Percentiles rank a stretch among this genome's conserved stretches.
These are phyloP conservation scores for Hypericum perforatum DNA, from an alignment of 345 rosid species.

Conservation along the genomic window DNA sequence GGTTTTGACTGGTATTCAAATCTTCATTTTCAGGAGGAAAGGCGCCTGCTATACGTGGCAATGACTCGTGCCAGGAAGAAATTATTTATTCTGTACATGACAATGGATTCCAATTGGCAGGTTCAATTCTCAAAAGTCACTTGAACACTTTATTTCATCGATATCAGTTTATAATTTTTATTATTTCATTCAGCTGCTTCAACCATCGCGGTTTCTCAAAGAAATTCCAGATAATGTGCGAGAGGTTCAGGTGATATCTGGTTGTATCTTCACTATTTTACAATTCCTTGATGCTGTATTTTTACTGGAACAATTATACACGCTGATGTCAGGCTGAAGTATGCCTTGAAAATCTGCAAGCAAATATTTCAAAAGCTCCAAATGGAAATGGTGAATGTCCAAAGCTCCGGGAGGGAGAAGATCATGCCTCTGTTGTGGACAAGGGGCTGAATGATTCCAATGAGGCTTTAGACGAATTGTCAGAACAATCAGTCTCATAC, in stretches of 20 bases:
- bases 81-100: conserved; percentile 63
- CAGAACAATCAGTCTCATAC: conserved; percentile 27
- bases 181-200: conserved; percentile 54
- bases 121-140: conserved; percentile 29
- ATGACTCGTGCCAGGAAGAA: conserved; percentile 92
- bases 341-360: conserved; percentile 26
- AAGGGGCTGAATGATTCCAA: conserved; percentile 17
- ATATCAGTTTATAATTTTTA: conserved; percentile 14
- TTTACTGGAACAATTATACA: not conserved
- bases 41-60: conserved; percentile 86
- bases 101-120: conserved; percentile 93
- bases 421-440: conserved; percentile 21
- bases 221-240: conserved; percentile 80
- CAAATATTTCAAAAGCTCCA: conserved; percentile 26
- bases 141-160: conserved; percentile 7
- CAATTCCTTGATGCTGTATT: not conserved
- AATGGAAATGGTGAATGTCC: conserved; percentile 27
- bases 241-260: conserved; percentile 44
- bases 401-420: conserved; percentile 19
- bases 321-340: conserved; percentile 42
- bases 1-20: conserved; percentile 11
- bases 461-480: conserved; percentile 32
- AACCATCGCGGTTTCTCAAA: conserved; percentile 85
- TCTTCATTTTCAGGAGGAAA: conserved; percentile 57
- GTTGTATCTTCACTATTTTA: too few species aligned